Evolutionary conservation across 768 basidiomycete species (phyloP), one percentile per base, ranked within the genome.

Genomic region (Cubamyces lactineus): DNA sequence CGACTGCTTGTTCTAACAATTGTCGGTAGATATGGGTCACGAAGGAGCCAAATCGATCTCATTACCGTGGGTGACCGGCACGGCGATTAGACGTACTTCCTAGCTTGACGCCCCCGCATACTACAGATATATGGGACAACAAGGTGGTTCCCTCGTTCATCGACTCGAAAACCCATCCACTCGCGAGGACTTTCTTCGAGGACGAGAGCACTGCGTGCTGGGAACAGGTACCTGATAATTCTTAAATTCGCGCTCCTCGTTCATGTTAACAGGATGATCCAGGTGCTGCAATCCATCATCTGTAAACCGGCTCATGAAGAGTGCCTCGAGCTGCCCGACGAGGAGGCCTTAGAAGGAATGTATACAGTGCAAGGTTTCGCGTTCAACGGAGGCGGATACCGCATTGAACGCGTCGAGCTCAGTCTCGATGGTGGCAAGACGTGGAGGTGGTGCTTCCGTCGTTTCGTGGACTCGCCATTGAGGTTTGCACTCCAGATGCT

Each of bases 81-180:
- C n/a, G 3, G 13, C 7, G 21, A 23, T 13, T 3, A 19, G 19
- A 11, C 45, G 45, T n/a, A 11, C 12, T 21, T 43, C 45, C 4
- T 19, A 7, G 3, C 21, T 46, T 21, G 19, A 19, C 9, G n/a
- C 45, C 24, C 45, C 9, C 1, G 9, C 19, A 23, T 21, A 21
- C 21, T 23, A n/a, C 40, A 69, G 68, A 69, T 30, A 62, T 69
- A 2, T 64, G 66, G 64, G 66, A 67, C 50, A 69, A 69, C 47
- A 59, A 62, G 50, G 64, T 65, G 2, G 50, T 69, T 19, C 66
- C 68, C 5, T 55, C 59, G 0, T 65, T 66, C 50, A 69, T 69
- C 28, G 56, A 65, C 42, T 62, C 62, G 16, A 66, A 66, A 30
- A 41, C 66, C 6, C 63, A 66, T 34, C 69, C 66, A 0, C 58